Conservation (phyloP, 176 grass and related monocot species). For the Microstegium vimineum region DNA sequence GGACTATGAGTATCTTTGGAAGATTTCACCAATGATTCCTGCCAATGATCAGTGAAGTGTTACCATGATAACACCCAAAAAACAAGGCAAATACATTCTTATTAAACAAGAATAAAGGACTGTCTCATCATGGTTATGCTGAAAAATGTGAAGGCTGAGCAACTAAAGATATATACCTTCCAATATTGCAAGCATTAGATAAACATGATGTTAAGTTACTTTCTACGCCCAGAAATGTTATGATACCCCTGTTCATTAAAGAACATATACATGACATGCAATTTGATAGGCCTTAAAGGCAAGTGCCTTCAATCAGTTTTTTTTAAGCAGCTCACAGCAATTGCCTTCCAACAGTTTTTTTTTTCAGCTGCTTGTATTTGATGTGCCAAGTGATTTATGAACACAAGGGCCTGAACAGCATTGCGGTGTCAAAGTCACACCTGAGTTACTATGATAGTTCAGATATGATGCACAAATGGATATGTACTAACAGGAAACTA, state of each 20-base stretch:
- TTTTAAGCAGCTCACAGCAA: background rate
- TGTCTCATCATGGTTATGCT: slow-evolving; percentile 7
- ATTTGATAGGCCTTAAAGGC: background rate
- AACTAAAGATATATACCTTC: background rate
- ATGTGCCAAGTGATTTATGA: background rate
- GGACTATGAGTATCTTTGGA: slow-evolving; percentile 42
- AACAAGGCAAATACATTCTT: background rate
- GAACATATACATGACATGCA: background rate
- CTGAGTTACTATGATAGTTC: background rate
- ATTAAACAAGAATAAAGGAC: slow-evolving; percentile 8
- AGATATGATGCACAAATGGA: background rate
- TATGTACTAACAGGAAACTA: slow-evolving; percentile 9
- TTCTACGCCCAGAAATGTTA: background rate
- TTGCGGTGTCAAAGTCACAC: slow-evolving; percentile 1
- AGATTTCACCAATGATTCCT: slow-evolving; percentile 66
- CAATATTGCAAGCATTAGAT: background rate
- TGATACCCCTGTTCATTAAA: background rate
- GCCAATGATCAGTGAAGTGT: slow-evolving; percentile 31
- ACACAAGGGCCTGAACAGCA: background rate
- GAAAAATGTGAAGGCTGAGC: background rate
- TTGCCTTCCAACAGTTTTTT: background rate
- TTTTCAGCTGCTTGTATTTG: background rate
- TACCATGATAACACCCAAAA: background rate
- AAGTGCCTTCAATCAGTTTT: background rate
- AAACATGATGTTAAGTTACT: background rate